These are phyloP conservation scores for Aphanomyces invadans DNA, from an alignment of 352 stramenopile genomes.

Conservation along the genomic window DNA sequence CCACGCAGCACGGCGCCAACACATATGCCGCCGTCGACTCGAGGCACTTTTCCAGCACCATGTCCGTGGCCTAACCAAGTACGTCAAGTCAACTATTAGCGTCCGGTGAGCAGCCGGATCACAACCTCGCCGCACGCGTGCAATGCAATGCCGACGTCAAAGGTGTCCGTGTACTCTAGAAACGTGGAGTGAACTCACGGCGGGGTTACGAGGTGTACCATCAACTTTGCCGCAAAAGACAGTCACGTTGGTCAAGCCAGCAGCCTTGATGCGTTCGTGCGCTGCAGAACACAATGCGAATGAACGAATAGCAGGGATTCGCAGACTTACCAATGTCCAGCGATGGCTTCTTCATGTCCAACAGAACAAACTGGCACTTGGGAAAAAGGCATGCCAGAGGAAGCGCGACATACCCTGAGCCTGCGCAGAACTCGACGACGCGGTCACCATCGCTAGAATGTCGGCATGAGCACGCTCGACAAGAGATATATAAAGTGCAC, in stretches of 20 bases:
- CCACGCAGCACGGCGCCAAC: conserved; percentile 70
- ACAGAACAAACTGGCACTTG: conserved; percentile 62
- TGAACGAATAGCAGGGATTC: background rate
- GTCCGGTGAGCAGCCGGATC: no score
- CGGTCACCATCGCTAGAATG: conserved; percentile 47
- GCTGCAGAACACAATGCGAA: conserved; percentile 25
- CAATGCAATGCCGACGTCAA: conserved; percentile 72
- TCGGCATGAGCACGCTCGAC: background rate
- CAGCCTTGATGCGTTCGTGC: conserved; percentile 49
- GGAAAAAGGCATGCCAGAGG: conserved; percentile 66
- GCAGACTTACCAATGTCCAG: conserved; percentile 49
- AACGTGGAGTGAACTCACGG: background rate
- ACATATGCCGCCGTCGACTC: conserved; percentile 52
- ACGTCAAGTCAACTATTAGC: background rate
- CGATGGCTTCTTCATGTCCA: conserved; percentile 73
- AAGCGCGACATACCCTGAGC: conserved; percentile 66
- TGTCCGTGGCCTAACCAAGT: conserved; percentile 50
- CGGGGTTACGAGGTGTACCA: conserved; percentile 21
- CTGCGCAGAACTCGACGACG: conserved; percentile 77
- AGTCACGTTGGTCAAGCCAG: conserved; percentile 55
- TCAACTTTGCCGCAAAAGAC: conserved; percentile 72
- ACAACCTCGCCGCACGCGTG: conserved; percentile 59
- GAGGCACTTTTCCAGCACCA: conserved; percentile 73
- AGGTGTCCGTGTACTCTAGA: conserved; percentile 44
- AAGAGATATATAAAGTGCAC: conserved; percentile 25